Evolutionary conservation across 1,284 basidiomycete species (phyloP).

Genomic region (Ustilago tritici): DNA sequence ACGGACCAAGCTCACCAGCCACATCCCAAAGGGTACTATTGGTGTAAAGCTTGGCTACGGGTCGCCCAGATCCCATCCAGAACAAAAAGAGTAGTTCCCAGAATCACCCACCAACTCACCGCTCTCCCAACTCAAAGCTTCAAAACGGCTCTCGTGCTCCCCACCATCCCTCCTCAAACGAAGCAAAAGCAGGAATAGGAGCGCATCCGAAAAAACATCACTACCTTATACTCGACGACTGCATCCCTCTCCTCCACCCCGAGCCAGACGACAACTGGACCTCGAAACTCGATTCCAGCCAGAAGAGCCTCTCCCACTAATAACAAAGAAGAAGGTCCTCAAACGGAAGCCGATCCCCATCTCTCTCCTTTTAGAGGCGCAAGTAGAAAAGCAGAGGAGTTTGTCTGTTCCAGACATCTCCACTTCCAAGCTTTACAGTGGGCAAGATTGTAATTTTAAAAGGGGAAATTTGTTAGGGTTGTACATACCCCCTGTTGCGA

Average conservation of each 20-base stretch:
- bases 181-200: conserved; percentile 1
- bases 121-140: conserved; percentile 6
- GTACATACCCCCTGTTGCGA: neutral
- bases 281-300: neutral
- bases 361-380: conserved; percentile 10
- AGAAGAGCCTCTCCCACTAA: neutral
- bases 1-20: neutral
- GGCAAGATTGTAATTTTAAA: neutral
- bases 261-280: neutral
- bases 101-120: conserved; percentile 17
- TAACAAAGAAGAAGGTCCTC: conserved; percentile 1
- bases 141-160: neutral
- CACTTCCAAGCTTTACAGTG: neutral
- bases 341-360: conserved; percentile 29
- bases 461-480: neutral
- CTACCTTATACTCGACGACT: neutral
- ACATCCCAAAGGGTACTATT: neutral
- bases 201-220: neutral
- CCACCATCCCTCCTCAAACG: neutral
- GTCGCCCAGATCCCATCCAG: neutral
- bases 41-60: conserved; percentile 6
- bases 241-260: conserved; percentile 7
- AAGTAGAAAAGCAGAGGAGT: conserved; percentile 5
- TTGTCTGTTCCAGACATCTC: conserved; percentile 14
- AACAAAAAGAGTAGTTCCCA: conserved; percentile 8